These are phyloP conservation scores for Wilcoxina mikolae DNA, from an alignment of 495 filamentous ascomycete genomes.

Conservation along the genomic window DNA sequence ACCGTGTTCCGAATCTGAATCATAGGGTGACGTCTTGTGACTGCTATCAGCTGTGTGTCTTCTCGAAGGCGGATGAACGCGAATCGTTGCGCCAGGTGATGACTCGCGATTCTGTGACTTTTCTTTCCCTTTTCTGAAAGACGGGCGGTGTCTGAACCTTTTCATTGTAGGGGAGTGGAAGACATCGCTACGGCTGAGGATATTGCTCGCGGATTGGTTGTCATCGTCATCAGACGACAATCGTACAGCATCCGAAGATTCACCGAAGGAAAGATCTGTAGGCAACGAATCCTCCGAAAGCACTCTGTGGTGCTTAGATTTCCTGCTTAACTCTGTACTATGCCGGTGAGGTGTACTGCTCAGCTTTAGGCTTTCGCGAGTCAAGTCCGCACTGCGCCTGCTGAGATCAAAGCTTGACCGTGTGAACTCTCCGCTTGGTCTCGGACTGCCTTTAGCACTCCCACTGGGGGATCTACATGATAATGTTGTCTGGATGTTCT, in stretches of 20 bases:
- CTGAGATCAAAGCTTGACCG: conserved; percentile 37
- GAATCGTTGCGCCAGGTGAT: conserved; percentile 6
- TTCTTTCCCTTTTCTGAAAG: background rate
- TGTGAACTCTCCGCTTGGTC: conserved; percentile 34
- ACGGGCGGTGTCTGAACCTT: conserved; percentile 8
- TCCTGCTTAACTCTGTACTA: conserved; percentile 43
- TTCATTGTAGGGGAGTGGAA: conserved; percentile 71
- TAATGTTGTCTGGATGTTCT: conserved; percentile 51
- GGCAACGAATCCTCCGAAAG: conserved; percentile 60
- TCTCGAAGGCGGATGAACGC: conserved; percentile 4
- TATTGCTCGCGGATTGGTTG: conserved; percentile 63
- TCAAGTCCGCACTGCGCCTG: conserved; percentile 39
- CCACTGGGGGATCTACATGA: conserved; percentile 36
- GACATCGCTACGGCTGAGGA: conserved; percentile 70
- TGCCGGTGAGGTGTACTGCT: conserved; percentile 34
- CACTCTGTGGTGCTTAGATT: conserved; percentile 32
- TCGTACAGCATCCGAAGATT: conserved; percentile 41
- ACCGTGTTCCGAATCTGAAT: background rate
- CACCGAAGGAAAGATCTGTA: conserved; percentile 46
- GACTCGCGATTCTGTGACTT: background rate
- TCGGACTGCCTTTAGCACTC: conserved; percentile 32
- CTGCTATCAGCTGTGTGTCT: background rate
- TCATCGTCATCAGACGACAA: conserved; percentile 20
- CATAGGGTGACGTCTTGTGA: background rate
- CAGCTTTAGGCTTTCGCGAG: conserved; percentile 28